A percentile compares a stretch with the other conserved stretches of the same genome.
These are phyloP conservation scores for Globisporangium mamillatum DNA, from an alignment of 352 stramenopile species.

Conservation along the genomic window DNA sequence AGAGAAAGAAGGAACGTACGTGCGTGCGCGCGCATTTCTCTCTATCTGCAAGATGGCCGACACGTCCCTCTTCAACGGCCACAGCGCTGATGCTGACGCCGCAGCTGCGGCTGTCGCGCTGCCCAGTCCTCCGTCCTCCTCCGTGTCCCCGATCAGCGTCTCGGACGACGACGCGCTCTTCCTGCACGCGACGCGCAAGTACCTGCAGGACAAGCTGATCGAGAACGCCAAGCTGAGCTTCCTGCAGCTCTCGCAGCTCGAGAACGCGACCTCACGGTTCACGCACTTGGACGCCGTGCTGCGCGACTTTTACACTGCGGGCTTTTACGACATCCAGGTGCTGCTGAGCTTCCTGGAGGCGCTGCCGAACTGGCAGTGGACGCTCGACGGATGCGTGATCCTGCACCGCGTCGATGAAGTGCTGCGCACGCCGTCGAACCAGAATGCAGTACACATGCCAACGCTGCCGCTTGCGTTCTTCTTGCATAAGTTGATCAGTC, in stretches of 20 bases:
- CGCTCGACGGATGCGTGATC: constrained; percentile 63
- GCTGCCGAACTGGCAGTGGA: constrained; percentile 69
- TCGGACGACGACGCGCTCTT: constrained; percentile 17
- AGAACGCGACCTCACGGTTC: constrained; percentile 24
- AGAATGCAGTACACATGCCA: constrained; percentile 39
- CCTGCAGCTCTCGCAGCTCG: constrained; percentile 55
- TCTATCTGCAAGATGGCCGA: constrained; percentile 7
- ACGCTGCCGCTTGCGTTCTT: constrained; percentile 68
- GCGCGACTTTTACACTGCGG: constrained; percentile 61
- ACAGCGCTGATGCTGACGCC: neutral
- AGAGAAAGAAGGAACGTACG: neutral
- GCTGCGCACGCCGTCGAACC: constrained; percentile 31
- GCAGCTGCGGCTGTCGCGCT: neutral
- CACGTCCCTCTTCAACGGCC: constrained; percentile 7
- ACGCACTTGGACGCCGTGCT: constrained; percentile 52
- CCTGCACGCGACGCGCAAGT: constrained; percentile 30
- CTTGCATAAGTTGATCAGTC: constrained; percentile 57
- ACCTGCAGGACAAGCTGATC: constrained; percentile 53
- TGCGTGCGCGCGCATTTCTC: neutral
- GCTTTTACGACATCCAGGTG: constrained; percentile 58
- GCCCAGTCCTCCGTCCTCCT: constrained; percentile 6
- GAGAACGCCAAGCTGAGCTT: constrained; percentile 52
- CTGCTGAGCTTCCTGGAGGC: constrained; percentile 68
- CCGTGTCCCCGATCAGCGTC: constrained; percentile 2
- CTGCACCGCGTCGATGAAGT: constrained; percentile 54